These are phyloP conservation scores for Colletotrichum lini DNA, from an alignment of 2,329 filamentous ascomycete genomes.

Conservation along the genomic window DNA sequence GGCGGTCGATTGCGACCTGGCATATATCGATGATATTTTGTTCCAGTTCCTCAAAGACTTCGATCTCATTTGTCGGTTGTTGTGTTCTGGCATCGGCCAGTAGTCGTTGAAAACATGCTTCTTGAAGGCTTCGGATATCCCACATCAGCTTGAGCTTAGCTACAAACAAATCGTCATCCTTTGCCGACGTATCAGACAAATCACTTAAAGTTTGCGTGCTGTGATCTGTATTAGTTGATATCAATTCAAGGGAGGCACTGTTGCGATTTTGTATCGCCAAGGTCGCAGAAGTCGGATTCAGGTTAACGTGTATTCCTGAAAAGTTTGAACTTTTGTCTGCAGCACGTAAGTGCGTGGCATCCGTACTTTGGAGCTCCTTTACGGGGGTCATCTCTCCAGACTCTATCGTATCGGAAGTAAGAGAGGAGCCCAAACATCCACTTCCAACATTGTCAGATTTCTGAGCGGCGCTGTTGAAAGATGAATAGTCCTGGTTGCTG, in stretches of 20 bases:
- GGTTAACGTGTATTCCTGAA: not conserved
- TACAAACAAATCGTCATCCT: slow-evolving; percentile 21
- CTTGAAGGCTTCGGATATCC: slow-evolving; percentile 14
- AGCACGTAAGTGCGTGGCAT: not conserved
- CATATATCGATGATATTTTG: slow-evolving; percentile 6
- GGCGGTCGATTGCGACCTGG: slow-evolving; percentile 13
- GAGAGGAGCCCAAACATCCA: not conserved
- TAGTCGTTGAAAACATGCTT: slow-evolving; percentile 7
- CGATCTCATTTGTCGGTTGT: not conserved
- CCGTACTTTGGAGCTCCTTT: not conserved
- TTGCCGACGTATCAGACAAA: not conserved
- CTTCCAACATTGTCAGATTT: not conserved
- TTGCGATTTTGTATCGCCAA: not conserved
- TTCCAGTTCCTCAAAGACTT: slow-evolving; percentile 11
- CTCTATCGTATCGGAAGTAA: not conserved
- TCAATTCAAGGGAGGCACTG: too few species aligned
- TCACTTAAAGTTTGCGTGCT: not conserved
- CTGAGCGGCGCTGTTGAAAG: not conserved
- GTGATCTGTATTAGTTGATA: not conserved
- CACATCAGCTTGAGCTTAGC: slow-evolving; percentile 21
- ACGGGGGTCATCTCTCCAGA: not conserved
- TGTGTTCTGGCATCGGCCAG: not conserved
- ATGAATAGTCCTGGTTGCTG: not conserved
- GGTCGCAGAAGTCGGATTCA: too few species aligned
- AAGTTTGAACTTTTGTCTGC: not conserved